A percentile compares a stretch with the other conserved stretches of the same genome.
These are phyloP conservation scores for Aspergillus homomorphus DNA, from an alignment of 495 filamentous ascomycete species.

Conservation along the genomic window DNA sequence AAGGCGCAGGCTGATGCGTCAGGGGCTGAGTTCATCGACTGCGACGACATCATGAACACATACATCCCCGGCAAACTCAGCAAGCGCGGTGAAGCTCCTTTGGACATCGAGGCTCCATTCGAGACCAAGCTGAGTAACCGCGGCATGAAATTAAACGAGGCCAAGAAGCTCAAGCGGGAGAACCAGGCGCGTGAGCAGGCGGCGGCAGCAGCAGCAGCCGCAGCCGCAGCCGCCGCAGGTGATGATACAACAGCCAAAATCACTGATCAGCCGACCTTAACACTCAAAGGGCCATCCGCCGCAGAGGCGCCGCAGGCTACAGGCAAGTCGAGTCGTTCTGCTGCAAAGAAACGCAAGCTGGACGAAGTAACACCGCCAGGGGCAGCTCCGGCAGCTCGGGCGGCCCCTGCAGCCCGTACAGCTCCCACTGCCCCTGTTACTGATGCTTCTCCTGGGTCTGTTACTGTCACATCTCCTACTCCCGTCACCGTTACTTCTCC, in stretches of 20 bases:
- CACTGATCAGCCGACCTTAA: constrained; percentile 32
- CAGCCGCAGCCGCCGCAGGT: constrained; percentile 35
- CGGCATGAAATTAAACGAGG: constrained; percentile 89
- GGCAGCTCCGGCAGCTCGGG: constrained; percentile 11
- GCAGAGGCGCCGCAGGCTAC: constrained; percentile 14
- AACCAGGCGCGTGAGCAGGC: constrained; percentile 62
- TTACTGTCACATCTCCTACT: background rate
- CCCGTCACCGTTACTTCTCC: background rate
- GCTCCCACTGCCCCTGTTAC: background rate
- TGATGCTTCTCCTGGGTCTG: background rate
- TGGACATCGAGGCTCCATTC: constrained; percentile 35
- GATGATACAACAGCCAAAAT: constrained; percentile 62
- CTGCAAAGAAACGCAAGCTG: constrained; percentile 32
- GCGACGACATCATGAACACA: constrained; percentile 46
- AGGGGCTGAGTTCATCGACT: constrained; percentile 61
- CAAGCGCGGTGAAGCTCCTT: constrained; percentile 47
- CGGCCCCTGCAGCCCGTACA: background rate
- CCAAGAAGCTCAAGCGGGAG: constrained; percentile 86
- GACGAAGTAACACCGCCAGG: constrained; percentile 23
- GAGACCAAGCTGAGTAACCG: constrained; percentile 65
- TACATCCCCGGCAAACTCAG: constrained; percentile 44
- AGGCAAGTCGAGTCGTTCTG: constrained; percentile 19
- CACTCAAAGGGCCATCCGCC: constrained; percentile 13
- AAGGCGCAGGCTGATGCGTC: constrained; percentile 65
- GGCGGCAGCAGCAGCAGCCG: constrained; percentile 37